Evolutionary conservation across 208 protist species (phyloP), one percentile per base, ranked within the genome.

Genomic region (Acanthamoeba sp.): DNA sequence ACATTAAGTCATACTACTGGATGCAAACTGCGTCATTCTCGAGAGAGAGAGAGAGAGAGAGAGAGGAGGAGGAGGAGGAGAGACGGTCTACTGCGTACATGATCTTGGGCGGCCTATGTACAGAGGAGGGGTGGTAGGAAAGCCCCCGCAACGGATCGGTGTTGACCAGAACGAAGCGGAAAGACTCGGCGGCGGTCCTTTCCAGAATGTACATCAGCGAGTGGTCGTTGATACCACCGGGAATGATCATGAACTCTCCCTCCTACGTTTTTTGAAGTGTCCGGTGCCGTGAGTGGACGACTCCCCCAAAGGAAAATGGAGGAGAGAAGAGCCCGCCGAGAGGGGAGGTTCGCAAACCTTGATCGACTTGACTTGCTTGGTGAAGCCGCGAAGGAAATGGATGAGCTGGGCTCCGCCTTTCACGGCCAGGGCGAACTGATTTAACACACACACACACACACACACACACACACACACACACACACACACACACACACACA

Each of bases 171-270:
- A 94, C 91, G 22, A 94, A 94, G 52, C 91, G 91, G 69, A 94
- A 94, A 64, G 91, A 57, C 52, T 94, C 69, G 32, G 64, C 48
- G 0, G 88, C 66, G 50, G 55, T 36, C 36, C 91, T 80, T 48
- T 94, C 91, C 32, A 94, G 42, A 66, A 94, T 94, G 71, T 94
- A 94, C 71, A 94, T 94, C 91, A 94, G 57, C 38, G 69, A 94
- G 73, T 94, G 91, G 27, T 80, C 91, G 1, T 85, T 59, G 12
- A 94, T 12, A 24, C 91, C 91, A 45, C 91, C 91, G 6, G 91
- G 91, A n/a, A 94, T 69, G 45, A 94, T 62, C 91, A 94, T 94
- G 29, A 71, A 69, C 73, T 94, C 91, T 16, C 91, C 91, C 59
- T 94, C 91, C 71, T 91, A 32, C 4, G 1, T 18, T 36, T 59